Conservation (phyloP, 176 grass and related monocot species). For the Oryza officinalis region DNA sequence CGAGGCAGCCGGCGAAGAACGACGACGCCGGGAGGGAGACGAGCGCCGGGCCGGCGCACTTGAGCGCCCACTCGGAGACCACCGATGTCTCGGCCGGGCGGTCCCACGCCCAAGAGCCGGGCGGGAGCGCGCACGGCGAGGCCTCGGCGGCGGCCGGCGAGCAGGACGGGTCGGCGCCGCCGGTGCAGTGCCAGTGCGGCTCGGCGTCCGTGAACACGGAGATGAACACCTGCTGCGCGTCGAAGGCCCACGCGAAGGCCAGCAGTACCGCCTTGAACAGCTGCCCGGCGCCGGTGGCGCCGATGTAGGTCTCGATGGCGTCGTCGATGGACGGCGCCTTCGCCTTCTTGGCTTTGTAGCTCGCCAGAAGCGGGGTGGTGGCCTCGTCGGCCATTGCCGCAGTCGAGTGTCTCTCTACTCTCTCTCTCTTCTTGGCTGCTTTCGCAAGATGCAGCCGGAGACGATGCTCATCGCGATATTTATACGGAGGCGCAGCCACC, state of each 20-base stretch:
- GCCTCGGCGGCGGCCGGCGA: slow-evolving; percentile 16
- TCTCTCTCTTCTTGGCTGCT: background rate
- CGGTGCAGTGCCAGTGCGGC: slow-evolving; percentile 70
- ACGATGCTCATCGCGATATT: slow-evolving; percentile 24
- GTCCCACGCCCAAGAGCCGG: slow-evolving; percentile 71
- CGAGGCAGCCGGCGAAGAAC: slow-evolving; percentile 79
- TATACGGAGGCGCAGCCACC: background rate
- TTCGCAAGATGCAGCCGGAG: background rate
- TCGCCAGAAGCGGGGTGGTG: slow-evolving; percentile 49
- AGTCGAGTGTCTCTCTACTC: background rate
- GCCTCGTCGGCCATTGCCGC: slow-evolving; percentile 38
- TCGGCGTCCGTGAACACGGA: slow-evolving; percentile 87
- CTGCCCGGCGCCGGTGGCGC: slow-evolving; percentile 41
- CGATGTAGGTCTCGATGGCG: slow-evolving; percentile 73
- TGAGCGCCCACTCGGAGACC: slow-evolving; percentile 80
- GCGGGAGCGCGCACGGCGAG: slow-evolving; percentile 53
- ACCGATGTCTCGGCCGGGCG: slow-evolving; percentile 39
- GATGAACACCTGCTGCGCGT: slow-evolving; percentile 96
- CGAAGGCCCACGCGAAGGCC: slow-evolving; percentile 82
- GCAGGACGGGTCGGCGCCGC: slow-evolving; percentile 36
- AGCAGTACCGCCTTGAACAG: slow-evolving; percentile 62
- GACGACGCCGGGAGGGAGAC: slow-evolving; percentile 75
- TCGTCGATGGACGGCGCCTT: slow-evolving; percentile 58
- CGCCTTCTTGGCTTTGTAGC: background rate
- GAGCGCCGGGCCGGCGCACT: slow-evolving; percentile 64